These are phyloP conservation scores for Wickerhamiella nectarea DNA, from an alignment of 805 yeast genomes.

Conservation along the genomic window DNA sequence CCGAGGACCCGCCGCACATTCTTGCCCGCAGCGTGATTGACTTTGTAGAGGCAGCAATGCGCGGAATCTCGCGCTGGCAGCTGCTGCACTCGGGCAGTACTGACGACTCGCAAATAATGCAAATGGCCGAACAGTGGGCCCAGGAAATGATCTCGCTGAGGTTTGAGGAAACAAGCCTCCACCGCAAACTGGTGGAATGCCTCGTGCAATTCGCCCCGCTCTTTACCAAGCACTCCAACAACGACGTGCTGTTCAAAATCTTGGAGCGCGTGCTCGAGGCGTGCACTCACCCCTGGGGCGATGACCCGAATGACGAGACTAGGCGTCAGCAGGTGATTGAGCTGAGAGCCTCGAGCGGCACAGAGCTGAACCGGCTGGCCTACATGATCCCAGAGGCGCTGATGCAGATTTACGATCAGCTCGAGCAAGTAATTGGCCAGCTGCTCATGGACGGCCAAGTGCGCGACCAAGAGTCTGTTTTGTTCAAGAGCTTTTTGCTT, in stretches of 20 bases:
- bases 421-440: slow-evolving; percentile 66
- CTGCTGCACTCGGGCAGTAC: slow-evolving; percentile 24
- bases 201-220: slow-evolving; percentile 88
- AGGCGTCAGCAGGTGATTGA: slow-evolving; percentile 72
- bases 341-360: slow-evolving; percentile 81
- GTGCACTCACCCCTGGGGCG: slow-evolving; percentile 39
- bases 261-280: slow-evolving; percentile 78
- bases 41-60: slow-evolving; percentile 75
- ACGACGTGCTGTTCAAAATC: slow-evolving; percentile 60
- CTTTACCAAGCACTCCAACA: slow-evolving; percentile 48
- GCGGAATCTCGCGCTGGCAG: slow-evolving; percentile 92
- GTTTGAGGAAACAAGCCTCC: slow-evolving; percentile 63
- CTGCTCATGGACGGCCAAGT: slow-evolving; percentile 57
- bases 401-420: slow-evolving; percentile 62
- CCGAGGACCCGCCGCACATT: slow-evolving; percentile 40
- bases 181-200: slow-evolving; percentile 79
- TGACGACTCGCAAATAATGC: slow-evolving; percentile 34
- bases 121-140: slow-evolving; percentile 50
- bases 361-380: slow-evolving; percentile 86
- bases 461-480: slow-evolving; percentile 82
- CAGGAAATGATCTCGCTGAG: slow-evolving; percentile 50
- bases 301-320: slow-evolving; percentile 36
- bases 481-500: slow-evolving; percentile 79
- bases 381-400: slow-evolving; percentile 87
- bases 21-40: slow-evolving; percentile 71